phyloP scores from a whole-genome alignment of 768 basidiomycete species.

The Serpula lacrymans region DNA sequence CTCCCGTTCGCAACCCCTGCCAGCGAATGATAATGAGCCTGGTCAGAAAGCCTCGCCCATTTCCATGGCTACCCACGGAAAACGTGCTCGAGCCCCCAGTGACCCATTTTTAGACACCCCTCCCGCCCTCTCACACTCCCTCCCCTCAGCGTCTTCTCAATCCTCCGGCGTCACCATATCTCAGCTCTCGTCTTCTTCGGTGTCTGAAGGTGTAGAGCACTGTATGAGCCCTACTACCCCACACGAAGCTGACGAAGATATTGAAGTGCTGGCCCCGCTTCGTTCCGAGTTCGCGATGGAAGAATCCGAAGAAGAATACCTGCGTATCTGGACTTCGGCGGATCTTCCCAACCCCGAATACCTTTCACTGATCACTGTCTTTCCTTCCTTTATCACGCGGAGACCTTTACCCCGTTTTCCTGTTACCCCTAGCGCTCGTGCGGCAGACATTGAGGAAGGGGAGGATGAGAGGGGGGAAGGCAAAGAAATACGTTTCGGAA shows the following conservation, averaged over 20 bases:
- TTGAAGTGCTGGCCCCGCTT: slow-evolving; percentile 27
- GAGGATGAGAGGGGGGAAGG: slow-evolving; percentile 52
- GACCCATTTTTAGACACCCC: slow-evolving; percentile 83
- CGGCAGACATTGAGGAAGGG: slow-evolving; percentile 67
- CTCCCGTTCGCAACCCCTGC: slow-evolving; percentile 53
- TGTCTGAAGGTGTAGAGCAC: slow-evolving; percentile 37
- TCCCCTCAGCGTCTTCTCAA: slow-evolving; percentile 52
- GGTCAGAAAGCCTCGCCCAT: slow-evolving; percentile 38
- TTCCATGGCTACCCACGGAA: slow-evolving; percentile 44
- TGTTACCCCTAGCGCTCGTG: slow-evolving; percentile 31
- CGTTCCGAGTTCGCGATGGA: slow-evolving; percentile 29
- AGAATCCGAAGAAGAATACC: slow-evolving; percentile 43
- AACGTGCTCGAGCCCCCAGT: slow-evolving; percentile 70
- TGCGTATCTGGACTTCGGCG: slow-evolving; percentile 81
- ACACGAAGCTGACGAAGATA: slow-evolving; percentile 29
- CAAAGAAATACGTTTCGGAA: slow-evolving; percentile 67
- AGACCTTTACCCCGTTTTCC: slow-evolving; percentile 74
- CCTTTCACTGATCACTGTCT: slow-evolving; percentile 61
- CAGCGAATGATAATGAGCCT: slow-evolving; percentile 21
- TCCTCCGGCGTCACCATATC: slow-evolving; percentile 31
- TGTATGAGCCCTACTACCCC: slow-evolving; percentile 36
- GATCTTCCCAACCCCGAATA: slow-evolving; percentile 77
- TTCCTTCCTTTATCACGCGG: slow-evolving; percentile 74
- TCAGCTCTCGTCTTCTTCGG: slow-evolving; percentile 26
- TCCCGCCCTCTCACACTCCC: slow-evolving; percentile 53